phyloP scores from a whole-genome alignment of 2,329 filamentous ascomycete species.

The Pseudovirgaria hyperparasitica region DNA sequence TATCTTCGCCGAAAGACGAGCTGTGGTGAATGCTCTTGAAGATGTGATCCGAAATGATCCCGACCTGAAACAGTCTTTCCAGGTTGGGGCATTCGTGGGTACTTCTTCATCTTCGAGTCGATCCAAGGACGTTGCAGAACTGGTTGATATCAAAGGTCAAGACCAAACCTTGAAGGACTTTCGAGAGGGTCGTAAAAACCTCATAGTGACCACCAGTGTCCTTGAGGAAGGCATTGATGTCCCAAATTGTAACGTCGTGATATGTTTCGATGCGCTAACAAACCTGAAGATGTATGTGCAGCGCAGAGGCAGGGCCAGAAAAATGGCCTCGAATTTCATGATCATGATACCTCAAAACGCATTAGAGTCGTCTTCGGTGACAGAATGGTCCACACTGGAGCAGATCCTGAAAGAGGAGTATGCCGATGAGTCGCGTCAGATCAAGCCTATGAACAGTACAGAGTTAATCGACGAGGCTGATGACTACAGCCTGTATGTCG shows the following conservation, averaged over 20 bases:
- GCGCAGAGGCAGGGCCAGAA: conserved; percentile 49
- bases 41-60: conserved; percentile 22
- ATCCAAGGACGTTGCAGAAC: conserved; percentile 36
- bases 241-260: conserved; percentile 49
- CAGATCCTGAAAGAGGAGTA: conserved; percentile 59
- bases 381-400: conserved; percentile 56
- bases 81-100: conserved; percentile 40
- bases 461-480: conserved; percentile 36
- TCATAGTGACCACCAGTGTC: conserved; percentile 46
- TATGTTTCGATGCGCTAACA: conserved; percentile 49
- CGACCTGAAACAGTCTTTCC: conserved; percentile 20
- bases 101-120: conserved; percentile 29
- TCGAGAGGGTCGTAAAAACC: conserved; percentile 37
- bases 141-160: conserved; percentile 35
- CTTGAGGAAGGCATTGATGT: conserved; percentile 51
- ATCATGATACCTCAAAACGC: conserved; percentile 39
- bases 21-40: conserved; percentile 29
- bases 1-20: conserved; percentile 34
- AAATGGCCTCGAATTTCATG: conserved; percentile 41
- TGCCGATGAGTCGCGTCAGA: conserved; percentile 47
- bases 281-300: conserved; percentile 55
- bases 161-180: conserved; percentile 42
- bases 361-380: conserved; percentile 10
- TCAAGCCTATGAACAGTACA: conserved; percentile 31
- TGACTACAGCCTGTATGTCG: conserved; percentile 9